Evolutionary conservation across 2,329 filamentous ascomycete species (phyloP), one percentile per base, ranked within the genome.

Genomic region (Bipolaris sorokiniana): DNA sequence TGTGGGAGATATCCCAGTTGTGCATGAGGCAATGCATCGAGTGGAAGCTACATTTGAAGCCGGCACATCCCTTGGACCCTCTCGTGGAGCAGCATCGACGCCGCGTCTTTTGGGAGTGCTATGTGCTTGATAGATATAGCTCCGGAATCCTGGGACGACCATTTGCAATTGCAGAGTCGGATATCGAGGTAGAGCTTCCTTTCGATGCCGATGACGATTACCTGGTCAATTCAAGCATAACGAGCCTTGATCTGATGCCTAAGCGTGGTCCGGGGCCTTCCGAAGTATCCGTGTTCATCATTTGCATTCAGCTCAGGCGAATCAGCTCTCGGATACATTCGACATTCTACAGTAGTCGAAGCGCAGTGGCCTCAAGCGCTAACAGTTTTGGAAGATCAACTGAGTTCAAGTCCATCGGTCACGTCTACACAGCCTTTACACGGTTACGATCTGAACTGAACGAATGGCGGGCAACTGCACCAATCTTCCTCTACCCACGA

Each of bases 61-160:
- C 61, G 7, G 2, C 47, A 58, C 0, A 52, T 59, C 3, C 62
- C 70, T 0, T 33, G 79, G 5, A 59, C 74, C 10, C 28, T 31
- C 28, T 31, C 4, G 28, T 31, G 7, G 74, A 78, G 28, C 78
- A 80, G 42, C 67, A 76, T 13, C 70, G 67, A 33, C 71, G 78
- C 0, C 66, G 78, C 1, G 73, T 81, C 0, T 82, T 81, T 58
- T 81, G 79, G 79, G 71, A 78, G 37, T 79, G 76, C 59, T 81
- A 81, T 49, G 70, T 80, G n/a, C 75, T 80, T 13, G 78, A 80
- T 54, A 67, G 78, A 16, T 80, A 81, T 41, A 80, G 76, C 56
- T 81, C 79, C 1, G 74, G 72, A 0, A 78, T 76, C 1, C 65
- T 81, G 0, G 75, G 73, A 33, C 75, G 79, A 1, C 79, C 78